Evolutionary conservation across 73 alveolate genomes (phyloP).

Genomic region (Diophrys sp.): DNA sequence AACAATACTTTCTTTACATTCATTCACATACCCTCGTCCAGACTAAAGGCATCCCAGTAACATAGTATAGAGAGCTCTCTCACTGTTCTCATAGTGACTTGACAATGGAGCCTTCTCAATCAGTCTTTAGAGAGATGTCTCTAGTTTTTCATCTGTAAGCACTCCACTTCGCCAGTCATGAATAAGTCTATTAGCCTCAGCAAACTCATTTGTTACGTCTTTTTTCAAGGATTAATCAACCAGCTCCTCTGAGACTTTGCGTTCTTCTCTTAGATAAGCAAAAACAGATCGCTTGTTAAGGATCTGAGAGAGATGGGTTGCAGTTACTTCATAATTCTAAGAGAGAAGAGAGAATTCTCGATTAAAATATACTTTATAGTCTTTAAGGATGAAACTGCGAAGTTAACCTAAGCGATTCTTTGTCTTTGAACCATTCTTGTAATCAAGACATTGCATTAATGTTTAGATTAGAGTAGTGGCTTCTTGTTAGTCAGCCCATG

Average conservation of each 20-base stretch:
- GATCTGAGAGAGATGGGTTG: background rate
- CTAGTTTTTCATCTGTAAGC: background rate
- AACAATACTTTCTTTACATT: background rate
- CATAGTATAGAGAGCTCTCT: background rate
- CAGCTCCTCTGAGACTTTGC: background rate
- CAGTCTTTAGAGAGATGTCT: background rate
- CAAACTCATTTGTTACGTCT: background rate
- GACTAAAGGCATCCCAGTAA: background rate
- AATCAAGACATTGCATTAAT: slow-evolving; percentile 49
- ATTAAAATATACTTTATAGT: background rate
- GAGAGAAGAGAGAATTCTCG: background rate
- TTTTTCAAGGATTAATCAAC: background rate
- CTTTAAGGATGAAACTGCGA: background rate
- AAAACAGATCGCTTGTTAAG: background rate
- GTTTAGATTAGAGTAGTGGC: slow-evolving; percentile 55
- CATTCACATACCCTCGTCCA: background rate
- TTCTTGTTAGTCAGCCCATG: slow-evolving; percentile 64
- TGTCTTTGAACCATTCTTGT: background rate
- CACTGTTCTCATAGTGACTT: background rate
- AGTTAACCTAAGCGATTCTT: background rate
- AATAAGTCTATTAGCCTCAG: background rate
- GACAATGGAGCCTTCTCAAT: background rate
- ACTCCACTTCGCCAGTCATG: background rate
- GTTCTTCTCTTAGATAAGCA: background rate
- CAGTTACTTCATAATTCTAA: background rate